These are phyloP conservation scores for Jacaranda mimosifolia DNA, from an alignment of 257 asterid species.

Conservation along the genomic window DNA sequence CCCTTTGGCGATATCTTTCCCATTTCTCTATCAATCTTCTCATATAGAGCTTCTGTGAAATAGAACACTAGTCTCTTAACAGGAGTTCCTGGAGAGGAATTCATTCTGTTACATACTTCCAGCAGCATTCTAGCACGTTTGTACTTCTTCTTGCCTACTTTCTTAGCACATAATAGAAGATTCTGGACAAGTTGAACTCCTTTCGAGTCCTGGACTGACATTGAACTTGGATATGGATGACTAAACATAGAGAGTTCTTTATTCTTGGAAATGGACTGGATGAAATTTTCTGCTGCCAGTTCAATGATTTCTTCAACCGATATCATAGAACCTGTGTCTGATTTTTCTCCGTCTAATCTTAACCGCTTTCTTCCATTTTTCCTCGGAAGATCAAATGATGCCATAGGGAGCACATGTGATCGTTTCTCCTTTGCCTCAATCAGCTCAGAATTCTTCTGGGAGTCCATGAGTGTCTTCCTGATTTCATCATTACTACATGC, in stretches of 20 bases:
- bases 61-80: constrained; percentile 33
- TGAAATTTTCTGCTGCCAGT: constrained; percentile 12
- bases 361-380: background rate
- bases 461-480: background rate
- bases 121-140: background rate
- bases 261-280: background rate
- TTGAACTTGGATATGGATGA: constrained; percentile 3
- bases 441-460: background rate
- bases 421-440: background rate
- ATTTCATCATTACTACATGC: background rate
- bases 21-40: constrained; percentile 39
- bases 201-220: background rate
- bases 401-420: background rate
- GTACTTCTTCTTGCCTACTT: background rate
- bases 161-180: background rate
- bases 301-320: background rate
- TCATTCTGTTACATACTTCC: background rate
- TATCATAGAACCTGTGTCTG: background rate
- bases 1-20: constrained; percentile 29
- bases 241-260: background rate
- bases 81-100: background rate
- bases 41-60: constrained; percentile 46
- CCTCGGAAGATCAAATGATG: background rate
- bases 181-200: background rate
- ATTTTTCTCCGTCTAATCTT: background rate